Conservation (phyloP, 139 green algal species). For the Pseudopediastrum boryanum region DNA sequence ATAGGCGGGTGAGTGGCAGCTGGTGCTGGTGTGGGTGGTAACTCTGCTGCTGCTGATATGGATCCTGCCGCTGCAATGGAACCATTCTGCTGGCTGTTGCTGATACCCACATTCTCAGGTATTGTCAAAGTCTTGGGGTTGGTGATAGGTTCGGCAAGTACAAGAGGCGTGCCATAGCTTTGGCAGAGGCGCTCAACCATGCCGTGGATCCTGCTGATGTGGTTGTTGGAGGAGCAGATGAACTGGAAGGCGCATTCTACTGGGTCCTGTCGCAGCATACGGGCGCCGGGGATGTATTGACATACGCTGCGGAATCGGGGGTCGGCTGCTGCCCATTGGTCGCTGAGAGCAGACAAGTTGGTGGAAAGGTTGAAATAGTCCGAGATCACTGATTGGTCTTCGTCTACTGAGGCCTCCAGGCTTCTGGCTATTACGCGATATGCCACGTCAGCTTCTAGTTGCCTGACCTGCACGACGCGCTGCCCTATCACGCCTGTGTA, state of each 20-base stretch:
- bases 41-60: background rate
- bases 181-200: conserved; percentile 91
- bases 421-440: conserved; percentile 69
- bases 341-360: conserved; percentile 51
- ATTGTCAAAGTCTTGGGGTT: background rate
- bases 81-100: no score
- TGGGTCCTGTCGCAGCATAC: conserved; percentile 92
- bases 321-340: conserved; percentile 62
- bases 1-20: background rate
- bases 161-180: conserved; percentile 75
- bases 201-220: conserved; percentile 91
- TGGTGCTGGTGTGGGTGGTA: conserved; percentile 2
- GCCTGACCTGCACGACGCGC: conserved; percentile 69
- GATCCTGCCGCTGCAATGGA: background rate
- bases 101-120: no score
- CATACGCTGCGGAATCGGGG: conserved; percentile 59
- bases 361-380: conserved; percentile 87
- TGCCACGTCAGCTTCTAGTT: conserved; percentile 69
- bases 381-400: conserved; percentile 53
- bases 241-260: conserved; percentile 96
- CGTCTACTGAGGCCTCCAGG: background rate
- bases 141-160: background rate
- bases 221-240: conserved; percentile 96
- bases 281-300: conserved; percentile 60
- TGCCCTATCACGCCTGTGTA: conserved; percentile 84